Conservation (phyloP, 768 basidiomycete species). For the Zangia roseola region DNA sequence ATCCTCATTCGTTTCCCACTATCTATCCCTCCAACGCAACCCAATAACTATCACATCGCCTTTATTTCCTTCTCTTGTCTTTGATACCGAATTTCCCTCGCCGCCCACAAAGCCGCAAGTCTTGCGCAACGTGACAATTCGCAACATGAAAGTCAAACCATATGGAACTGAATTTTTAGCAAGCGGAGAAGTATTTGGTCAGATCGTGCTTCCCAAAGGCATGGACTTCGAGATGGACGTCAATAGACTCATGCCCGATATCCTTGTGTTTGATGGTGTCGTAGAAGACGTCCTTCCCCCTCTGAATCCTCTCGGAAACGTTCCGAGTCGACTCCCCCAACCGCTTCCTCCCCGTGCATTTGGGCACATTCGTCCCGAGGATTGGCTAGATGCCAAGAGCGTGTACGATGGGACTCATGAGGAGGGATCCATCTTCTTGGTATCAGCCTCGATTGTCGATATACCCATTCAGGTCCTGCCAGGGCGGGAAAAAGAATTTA, state of each 20-base stretch:
- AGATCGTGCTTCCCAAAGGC: constrained; percentile 65
- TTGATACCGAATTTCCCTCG: constrained; percentile 58
- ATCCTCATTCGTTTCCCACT: constrained; percentile 62
- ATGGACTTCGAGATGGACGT: constrained; percentile 67
- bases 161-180: constrained; percentile 50
- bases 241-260: constrained; percentile 67
- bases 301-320: constrained; percentile 21
- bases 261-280: constrained; percentile 75
- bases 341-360: constrained; percentile 75
- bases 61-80: constrained; percentile 48
- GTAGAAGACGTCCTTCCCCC: constrained; percentile 36
- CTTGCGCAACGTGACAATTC: constrained; percentile 69
- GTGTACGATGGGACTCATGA: constrained; percentile 43
- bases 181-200: constrained; percentile 66
- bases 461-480: constrained; percentile 78
- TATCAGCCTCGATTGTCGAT: constrained; percentile 67
- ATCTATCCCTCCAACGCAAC: constrained; percentile 56
- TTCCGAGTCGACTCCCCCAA: constrained; percentile 52
- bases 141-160: constrained; percentile 70
- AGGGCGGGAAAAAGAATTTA: constrained; percentile 73
- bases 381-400: constrained; percentile 57
- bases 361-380: constrained; percentile 67
- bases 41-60: constrained; percentile 58
- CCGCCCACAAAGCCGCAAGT: constrained; percentile 63
- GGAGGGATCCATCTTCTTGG: constrained; percentile 53